Percentiles rank a stretch among this genome's conserved stretches.
Evolutionary conservation across 495 filamentous ascomycete genomes (phyloP).

Genomic region (Elaphomyces granulatus): DNA sequence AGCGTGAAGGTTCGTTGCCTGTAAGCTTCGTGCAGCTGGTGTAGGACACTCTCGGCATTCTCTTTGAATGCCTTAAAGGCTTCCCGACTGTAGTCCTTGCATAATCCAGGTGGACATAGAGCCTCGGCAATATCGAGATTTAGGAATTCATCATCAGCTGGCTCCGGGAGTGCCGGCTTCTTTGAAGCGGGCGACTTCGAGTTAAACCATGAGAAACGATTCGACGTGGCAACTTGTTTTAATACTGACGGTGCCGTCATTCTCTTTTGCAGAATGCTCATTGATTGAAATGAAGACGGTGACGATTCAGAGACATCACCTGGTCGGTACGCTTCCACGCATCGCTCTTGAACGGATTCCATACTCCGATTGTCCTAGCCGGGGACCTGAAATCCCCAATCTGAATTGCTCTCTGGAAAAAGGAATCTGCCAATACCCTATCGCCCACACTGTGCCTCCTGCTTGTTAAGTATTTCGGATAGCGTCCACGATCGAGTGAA

Average conservation of each 20-base stretch:
- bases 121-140: slow-evolving; percentile 48
- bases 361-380: no score
- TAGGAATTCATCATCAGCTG: slow-evolving; percentile 46
- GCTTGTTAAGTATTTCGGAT: no score
- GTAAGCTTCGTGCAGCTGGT: slow-evolving; percentile 57
- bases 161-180: slow-evolving; percentile 18
- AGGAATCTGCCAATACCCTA: no score
- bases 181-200: slow-evolving; percentile 19
- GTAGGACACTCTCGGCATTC: slow-evolving; percentile 51
- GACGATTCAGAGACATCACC: no score
- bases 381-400: no score
- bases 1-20: slow-evolving; percentile 44
- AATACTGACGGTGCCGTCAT: slow-evolving; percentile 20
- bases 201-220: slow-evolving; percentile 27
- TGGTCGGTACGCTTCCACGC: no score
- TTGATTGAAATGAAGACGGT: no score
- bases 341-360: no score
- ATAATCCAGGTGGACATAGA: slow-evolving; percentile 42
- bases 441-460: no score
- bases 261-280: slow-evolving; percentile 20
- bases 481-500: no score
- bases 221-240: slow-evolving; percentile 20
- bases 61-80: slow-evolving; percentile 55
- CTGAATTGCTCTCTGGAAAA: no score
- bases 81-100: slow-evolving; percentile 44